Percentiles rank a stretch among this genome's conserved stretches.
These are phyloP conservation scores for Ceratocystis destructans DNA, from an alignment of 2,329 filamentous ascomycete genomes.

Conservation along the genomic window DNA sequence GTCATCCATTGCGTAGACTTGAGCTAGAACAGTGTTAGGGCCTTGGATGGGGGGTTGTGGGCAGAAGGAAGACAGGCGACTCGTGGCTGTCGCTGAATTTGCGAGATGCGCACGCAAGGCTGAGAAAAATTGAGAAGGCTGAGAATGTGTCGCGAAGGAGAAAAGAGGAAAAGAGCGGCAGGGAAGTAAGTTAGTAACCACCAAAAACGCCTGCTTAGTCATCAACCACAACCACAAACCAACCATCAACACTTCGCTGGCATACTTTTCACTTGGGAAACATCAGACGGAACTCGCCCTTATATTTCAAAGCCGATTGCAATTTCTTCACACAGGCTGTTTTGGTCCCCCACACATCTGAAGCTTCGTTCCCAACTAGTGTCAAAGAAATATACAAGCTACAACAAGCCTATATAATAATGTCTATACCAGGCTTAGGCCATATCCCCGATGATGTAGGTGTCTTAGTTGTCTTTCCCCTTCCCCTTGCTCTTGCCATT, in stretches of 20 bases:
- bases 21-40: neutral
- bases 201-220: constrained; percentile 6
- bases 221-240: neutral
- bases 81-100: neutral
- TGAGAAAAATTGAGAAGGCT: constrained; percentile 12
- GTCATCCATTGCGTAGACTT: constrained; percentile 57
- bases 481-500: neutral
- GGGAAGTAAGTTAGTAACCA: neutral
- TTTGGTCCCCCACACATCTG: neutral
- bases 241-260: neutral
- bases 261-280: neutral
- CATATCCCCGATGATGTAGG: constrained; percentile 49
- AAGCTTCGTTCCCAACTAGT: neutral
- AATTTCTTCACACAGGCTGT: too few species aligned
- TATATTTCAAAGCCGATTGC: too few species aligned
- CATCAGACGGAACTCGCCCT: neutral
- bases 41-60: neutral
- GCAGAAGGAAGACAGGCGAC: neutral
- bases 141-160: constrained; percentile 4
- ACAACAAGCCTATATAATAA: constrained; percentile 25
- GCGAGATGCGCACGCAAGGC: constrained; percentile 12
- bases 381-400: neutral
- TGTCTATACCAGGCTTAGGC: constrained; percentile 64
- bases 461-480: constrained; percentile 21
- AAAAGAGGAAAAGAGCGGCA: neutral